Conservation (phyloP, 1,139 yeast species). For the Sugiyamaella castrensis region DNA sequence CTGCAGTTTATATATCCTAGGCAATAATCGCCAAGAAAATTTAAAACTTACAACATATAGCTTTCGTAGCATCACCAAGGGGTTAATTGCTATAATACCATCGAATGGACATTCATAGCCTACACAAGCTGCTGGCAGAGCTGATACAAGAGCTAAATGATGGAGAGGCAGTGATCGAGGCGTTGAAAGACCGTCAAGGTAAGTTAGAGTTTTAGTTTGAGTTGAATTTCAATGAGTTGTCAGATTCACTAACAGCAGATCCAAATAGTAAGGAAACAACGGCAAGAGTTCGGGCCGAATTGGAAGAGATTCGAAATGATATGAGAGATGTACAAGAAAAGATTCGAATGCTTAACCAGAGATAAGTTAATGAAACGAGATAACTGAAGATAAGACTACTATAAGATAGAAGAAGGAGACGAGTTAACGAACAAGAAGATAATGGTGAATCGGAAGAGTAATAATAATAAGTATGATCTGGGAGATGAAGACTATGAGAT, state of each 20-base stretch:
- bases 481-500: no score
- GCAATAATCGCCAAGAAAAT: no score
- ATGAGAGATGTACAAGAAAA: constrained; percentile 23
- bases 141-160: constrained; percentile 23
- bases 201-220: constrained; percentile 7
- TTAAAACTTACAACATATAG: no score
- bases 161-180: constrained; percentile 23
- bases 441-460: no score
- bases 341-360: constrained; percentile 1
- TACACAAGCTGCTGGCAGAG: constrained; percentile 18
- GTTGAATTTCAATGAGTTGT: neutral
- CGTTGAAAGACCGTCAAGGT: constrained; percentile 22
- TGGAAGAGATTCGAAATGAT: constrained; percentile 23
- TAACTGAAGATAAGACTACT: no score
- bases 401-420: no score
- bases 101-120: constrained; percentile 15
- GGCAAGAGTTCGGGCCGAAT: constrained; percentile 20
- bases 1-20: no score
- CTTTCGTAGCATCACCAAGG: no score
- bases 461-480: no score
- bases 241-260: constrained; percentile 13
- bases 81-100: no score
- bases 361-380: no score
- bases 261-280: constrained; percentile 22
- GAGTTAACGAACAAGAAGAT: no score